These are phyloP conservation scores for Lepidium sativum DNA, from an alignment of 345 rosid genomes.

Conservation along the genomic window DNA sequence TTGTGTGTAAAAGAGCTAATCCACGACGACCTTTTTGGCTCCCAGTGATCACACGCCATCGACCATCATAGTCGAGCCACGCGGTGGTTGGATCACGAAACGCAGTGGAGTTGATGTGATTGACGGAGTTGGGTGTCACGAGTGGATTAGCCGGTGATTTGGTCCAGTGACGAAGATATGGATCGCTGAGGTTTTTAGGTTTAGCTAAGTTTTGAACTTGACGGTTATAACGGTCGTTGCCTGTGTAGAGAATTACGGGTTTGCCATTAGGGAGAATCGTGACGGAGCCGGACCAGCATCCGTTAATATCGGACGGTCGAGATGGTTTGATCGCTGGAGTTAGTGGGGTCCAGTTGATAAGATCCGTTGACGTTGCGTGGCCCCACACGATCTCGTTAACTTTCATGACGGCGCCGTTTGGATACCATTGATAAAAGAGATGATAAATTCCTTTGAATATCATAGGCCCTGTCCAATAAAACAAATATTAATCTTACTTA, in stretches of 20 bases:
- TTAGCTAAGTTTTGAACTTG: conserved; percentile 51
- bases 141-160: conserved; percentile 45
- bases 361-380: conserved; percentile 60
- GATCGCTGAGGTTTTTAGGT: conserved; percentile 52
- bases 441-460: conserved; percentile 32
- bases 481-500: background rate
- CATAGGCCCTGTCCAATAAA: conserved; percentile 23
- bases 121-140: conserved; percentile 30
- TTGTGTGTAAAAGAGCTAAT: conserved; percentile 38
- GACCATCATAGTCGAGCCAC: conserved; percentile 41
- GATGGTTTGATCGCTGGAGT: conserved; percentile 43
- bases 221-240: conserved; percentile 29
- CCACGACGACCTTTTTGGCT: conserved; percentile 35
- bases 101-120: conserved; percentile 11
- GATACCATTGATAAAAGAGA: conserved; percentile 34
- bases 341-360: conserved; percentile 56
- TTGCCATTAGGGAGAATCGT: conserved; percentile 38
- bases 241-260: conserved; percentile 60
- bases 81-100: conserved; percentile 74
- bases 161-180: conserved; percentile 45
- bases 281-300: conserved; percentile 70
- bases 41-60: conserved; percentile 49
- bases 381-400: conserved; percentile 67
- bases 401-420: conserved; percentile 36
- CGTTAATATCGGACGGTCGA: conserved; percentile 38